Evolutionary conservation across 805 yeast species (phyloP).

Genomic region (Candida ipomoeae): DNA sequence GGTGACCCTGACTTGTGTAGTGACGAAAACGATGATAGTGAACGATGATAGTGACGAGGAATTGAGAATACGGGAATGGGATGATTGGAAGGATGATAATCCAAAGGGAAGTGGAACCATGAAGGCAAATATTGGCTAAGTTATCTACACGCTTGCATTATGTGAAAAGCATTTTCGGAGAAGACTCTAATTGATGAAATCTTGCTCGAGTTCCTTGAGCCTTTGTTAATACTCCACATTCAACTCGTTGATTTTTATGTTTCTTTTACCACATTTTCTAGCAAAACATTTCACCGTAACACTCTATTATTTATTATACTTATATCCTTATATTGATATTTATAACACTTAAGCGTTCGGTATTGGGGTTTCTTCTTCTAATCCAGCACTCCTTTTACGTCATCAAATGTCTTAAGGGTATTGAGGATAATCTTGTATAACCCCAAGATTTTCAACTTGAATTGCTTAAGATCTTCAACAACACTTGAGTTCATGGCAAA

Average conservation of each 20-base stretch:
- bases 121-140: conserved; percentile 38
- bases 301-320: too few relatives aligned
- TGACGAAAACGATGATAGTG: conserved; percentile 59
- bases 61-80: conserved; percentile 82
- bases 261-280: too few relatives aligned
- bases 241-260: conserved; percentile 29
- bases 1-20: conserved; percentile 36
- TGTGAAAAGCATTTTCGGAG: neutral
- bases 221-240: conserved; percentile 32
- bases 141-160: neutral
- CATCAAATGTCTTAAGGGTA: conserved; percentile 31
- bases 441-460: conserved; percentile 38
- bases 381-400: conserved; percentile 39
- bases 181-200: conserved; percentile 10
- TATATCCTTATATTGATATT: too few relatives aligned
- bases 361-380: conserved; percentile 18
- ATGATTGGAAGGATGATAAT: conserved; percentile 82
- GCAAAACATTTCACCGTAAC: too few relatives aligned
- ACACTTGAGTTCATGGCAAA: conserved; percentile 14
- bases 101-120: conserved; percentile 91
- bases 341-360: conserved; percentile 18
- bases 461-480: conserved; percentile 26
- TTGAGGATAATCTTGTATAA: conserved; percentile 40
- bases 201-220: conserved; percentile 30
- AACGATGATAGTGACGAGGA: conserved; percentile 67